Conservation (phyloP, 2,329 filamentous ascomycete genomes). For the Microcyclosporella mali region DNA sequence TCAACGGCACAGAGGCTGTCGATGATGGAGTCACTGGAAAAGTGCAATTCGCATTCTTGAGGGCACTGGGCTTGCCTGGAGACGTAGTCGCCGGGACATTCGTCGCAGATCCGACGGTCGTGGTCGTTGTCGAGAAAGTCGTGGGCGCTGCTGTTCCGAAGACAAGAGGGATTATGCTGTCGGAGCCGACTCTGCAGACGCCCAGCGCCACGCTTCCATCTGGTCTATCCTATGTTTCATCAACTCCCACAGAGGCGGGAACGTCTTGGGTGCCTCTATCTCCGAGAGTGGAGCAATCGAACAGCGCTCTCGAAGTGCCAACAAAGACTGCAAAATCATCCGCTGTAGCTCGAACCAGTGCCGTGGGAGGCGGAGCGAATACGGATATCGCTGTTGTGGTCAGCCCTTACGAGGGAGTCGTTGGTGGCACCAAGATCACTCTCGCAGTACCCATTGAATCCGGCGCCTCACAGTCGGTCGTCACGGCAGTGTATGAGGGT, state of each 20-base stretch:
- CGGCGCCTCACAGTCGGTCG: conserved; percentile 12
- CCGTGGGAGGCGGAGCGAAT: neutral
- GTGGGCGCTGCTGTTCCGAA: conserved; percentile 26
- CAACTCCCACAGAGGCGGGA: conserved; percentile 14
- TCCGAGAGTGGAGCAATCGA: conserved; percentile 22
- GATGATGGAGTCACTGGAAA: conserved; percentile 29
- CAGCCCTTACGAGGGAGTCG: conserved; percentile 16
- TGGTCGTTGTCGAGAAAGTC: conserved; percentile 38
- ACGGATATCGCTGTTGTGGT: neutral
- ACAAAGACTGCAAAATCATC: conserved; percentile 5
- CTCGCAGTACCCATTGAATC: conserved; percentile 14
- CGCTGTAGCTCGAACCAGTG: neutral
- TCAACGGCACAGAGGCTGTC: conserved; percentile 23
- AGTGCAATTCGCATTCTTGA: conserved; percentile 31
- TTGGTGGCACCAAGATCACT: conserved; percentile 17
- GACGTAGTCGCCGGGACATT: conserved; percentile 31
- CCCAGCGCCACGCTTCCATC: conserved; percentile 23
- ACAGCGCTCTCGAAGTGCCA: conserved; percentile 17
- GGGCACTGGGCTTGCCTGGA: conserved; percentile 19
- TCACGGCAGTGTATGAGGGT: conserved; percentile 17
- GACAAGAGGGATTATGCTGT: conserved; percentile 7
- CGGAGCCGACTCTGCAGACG: conserved; percentile 14
- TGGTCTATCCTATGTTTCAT: conserved; percentile 10
- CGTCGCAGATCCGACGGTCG: conserved; percentile 37
- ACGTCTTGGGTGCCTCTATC: conserved; percentile 16